phyloP scores from a whole-genome alignment of 2,329 filamentous ascomycete species.

The Venturia asperata region DNA sequence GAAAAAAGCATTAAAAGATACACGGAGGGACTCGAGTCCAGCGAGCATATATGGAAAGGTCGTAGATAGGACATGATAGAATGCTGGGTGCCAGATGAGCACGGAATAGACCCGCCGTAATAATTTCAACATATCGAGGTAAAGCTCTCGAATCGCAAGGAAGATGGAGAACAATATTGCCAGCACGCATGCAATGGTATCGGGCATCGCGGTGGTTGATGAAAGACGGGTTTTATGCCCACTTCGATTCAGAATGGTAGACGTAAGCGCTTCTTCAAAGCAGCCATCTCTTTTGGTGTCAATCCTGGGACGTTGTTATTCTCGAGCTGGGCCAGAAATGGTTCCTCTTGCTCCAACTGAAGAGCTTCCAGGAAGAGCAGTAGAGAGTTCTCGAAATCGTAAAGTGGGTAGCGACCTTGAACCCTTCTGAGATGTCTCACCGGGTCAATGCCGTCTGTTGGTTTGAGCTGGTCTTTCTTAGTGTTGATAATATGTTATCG shows the following conservation, averaged over 20 bases:
- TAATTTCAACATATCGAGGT: not conserved
- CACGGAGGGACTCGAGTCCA: not conserved
- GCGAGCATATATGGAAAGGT: not conserved
- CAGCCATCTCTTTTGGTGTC: conserved; percentile 9
- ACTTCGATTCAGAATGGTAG: conserved; percentile 12
- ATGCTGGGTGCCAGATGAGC: not conserved
- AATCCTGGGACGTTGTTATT: conserved; percentile 31
- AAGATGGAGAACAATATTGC: not conserved
- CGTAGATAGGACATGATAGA: conserved; percentile 7
- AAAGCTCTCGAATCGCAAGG: not conserved
- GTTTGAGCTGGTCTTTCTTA: conserved; percentile 21
- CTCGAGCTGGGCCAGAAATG: conserved; percentile 48
- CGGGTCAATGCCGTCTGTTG: conserved; percentile 23
- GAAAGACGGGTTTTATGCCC: not conserved
- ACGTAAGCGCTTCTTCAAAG: conserved; percentile 14
- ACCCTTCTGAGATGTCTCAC: conserved; percentile 23
- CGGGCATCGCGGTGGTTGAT: not conserved
- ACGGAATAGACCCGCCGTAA: not conserved
- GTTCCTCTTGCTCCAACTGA: conserved; percentile 38
- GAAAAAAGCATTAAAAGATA: not conserved
- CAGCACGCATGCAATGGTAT: not conserved
- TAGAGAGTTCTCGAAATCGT: conserved; percentile 35
- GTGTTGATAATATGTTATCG: not conserved
- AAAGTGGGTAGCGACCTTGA: conserved; percentile 30
- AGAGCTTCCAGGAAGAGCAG: conserved; percentile 39